Conservation (phyloP, 2,329 filamentous ascomycete genomes). For the Gaeumannomyces sp. region DNA sequence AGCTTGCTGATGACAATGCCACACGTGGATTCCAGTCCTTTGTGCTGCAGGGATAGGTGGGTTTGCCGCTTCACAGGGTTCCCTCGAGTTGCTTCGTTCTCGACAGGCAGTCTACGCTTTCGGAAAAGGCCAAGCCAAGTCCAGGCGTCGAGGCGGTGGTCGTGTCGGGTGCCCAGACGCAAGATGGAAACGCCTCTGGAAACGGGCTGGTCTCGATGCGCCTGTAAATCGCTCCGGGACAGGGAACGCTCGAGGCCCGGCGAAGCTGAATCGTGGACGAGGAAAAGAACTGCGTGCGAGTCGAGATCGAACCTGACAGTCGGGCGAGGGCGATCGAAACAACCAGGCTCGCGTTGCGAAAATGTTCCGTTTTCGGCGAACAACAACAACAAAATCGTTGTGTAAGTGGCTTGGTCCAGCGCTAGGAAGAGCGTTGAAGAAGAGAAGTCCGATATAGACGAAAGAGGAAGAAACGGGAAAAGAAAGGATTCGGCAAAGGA, state of each 20-base stretch:
- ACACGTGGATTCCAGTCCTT: not conserved
- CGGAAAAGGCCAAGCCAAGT: not conserved
- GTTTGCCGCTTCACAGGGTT: not conserved
- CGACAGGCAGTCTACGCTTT: not conserved
- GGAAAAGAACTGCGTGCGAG: not conserved
- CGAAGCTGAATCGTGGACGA: not conserved
- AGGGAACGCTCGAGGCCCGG: not conserved
- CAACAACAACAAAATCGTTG: not conserved
- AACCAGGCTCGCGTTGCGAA: not conserved
- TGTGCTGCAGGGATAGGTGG: not conserved
- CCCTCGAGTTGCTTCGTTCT: not conserved
- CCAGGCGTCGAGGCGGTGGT: not conserved
- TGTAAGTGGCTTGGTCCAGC: not conserved
- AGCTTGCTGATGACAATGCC: not conserved
- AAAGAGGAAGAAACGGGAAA: not conserved
- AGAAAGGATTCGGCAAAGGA: constrained; percentile 4
- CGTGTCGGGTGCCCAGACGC: not conserved
- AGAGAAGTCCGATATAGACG: not conserved
- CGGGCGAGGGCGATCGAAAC: not conserved
- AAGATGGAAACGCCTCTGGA: not conserved
- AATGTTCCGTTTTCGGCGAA: not conserved
- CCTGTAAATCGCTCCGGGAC: not conserved
- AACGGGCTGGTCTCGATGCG: not conserved
- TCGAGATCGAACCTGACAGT: not conserved
- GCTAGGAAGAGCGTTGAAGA: not conserved